Conservation (phyloP, 208 protist species). For the Naegleria gruberi region DNA sequence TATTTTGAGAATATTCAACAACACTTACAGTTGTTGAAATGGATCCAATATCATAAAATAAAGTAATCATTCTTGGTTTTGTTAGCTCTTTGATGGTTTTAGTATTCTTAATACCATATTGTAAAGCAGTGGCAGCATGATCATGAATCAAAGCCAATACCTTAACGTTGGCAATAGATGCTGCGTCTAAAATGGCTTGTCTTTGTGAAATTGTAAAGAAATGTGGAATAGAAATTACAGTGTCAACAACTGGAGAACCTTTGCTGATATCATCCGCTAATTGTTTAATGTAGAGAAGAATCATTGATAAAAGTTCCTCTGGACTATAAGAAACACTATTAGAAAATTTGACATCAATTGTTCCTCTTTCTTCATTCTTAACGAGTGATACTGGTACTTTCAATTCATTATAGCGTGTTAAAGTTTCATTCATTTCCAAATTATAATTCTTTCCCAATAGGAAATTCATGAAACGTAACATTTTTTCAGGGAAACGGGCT, state of each 20-base stretch:
- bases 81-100: neutral
- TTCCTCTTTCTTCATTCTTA: slow-evolving; percentile 35
- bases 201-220: slow-evolving; percentile 63
- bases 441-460: slow-evolving; percentile 21
- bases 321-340: slow-evolving; percentile 50
- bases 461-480: slow-evolving; percentile 41
- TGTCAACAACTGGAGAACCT: slow-evolving; percentile 43
- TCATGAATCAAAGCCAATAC: slow-evolving; percentile 67
- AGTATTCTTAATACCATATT: neutral
- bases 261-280: slow-evolving; percentile 48
- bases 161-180: slow-evolving; percentile 60
- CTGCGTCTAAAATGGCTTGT: slow-evolving; percentile 73
- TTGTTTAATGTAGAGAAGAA: slow-evolving; percentile 59
- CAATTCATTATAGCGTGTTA: neutral
- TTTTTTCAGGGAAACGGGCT: slow-evolving; percentile 57
- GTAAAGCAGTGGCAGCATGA: slow-evolving; percentile 47
- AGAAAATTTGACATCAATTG: slow-evolving; percentile 45
- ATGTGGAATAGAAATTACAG: slow-evolving; percentile 78
- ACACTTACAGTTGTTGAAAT: neutral
- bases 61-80: neutral
- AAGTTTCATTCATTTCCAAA: slow-evolving; percentile 30
- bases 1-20: neutral
- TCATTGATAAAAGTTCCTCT: slow-evolving; percentile 69
- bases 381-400: slow-evolving; percentile 1
- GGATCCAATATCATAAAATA: neutral